Percentiles rank a stretch among this genome's conserved stretches.
These are phyloP conservation scores for Ramaria rubella DNA, from an alignment of 768 basidiomycete species.

Conservation along the genomic window DNA sequence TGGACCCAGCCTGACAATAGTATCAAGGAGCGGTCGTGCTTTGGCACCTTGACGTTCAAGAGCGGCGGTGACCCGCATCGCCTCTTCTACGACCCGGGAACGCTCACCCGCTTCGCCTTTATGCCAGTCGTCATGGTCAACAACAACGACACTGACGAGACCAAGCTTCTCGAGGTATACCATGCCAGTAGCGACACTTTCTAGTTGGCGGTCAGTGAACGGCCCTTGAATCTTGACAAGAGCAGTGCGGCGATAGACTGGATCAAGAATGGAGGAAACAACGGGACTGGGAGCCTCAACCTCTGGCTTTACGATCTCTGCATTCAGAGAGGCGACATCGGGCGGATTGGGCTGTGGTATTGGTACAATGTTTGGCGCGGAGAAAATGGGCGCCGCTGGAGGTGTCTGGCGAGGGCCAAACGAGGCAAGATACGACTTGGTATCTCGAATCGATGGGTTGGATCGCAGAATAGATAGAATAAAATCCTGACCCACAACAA, in stretches of 20 bases:
- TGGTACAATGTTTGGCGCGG: constrained; percentile 14
- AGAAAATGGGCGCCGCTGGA: constrained; percentile 24
- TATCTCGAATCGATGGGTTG: constrained; percentile 86
- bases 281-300: constrained; percentile 44
- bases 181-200: constrained; percentile 89
- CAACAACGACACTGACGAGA: constrained; percentile 89
- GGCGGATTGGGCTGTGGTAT: background rate
- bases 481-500: constrained; percentile 62
- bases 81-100: constrained; percentile 62
- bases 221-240: constrained; percentile 97
- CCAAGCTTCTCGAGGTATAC: constrained; percentile 95
- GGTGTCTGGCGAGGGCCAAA: constrained; percentile 64
- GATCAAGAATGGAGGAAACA: constrained; percentile 74
- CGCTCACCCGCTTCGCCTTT: constrained; percentile 69
- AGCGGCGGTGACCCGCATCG: constrained; percentile 73
- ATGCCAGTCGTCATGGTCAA: constrained; percentile 76
- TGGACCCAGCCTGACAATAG: constrained; percentile 77
- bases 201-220: constrained; percentile 86
- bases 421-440: constrained; percentile 83
- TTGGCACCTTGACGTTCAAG: constrained; percentile 81
- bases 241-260: constrained; percentile 78
- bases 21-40: constrained; percentile 83
- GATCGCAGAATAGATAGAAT: constrained; percentile 91
- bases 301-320: constrained; percentile 10
- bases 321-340: background rate